A percentile compares a stretch with the other conserved stretches of the same genome.
Conservation (phyloP, 768 basidiomycete species). For the Butyriboletus loyo region DNA sequence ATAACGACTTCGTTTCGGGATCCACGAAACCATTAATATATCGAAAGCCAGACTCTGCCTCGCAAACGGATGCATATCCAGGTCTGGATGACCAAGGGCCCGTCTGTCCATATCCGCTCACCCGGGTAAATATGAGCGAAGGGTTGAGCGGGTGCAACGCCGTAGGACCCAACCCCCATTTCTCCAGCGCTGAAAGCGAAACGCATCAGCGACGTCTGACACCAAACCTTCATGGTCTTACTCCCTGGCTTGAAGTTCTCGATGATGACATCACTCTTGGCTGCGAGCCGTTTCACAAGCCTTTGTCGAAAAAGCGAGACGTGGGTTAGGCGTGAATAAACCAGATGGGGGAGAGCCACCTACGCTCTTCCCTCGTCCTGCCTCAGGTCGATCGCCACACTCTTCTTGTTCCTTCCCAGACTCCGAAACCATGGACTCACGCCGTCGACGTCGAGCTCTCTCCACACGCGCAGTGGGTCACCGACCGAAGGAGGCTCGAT, state of each 20-base stretch:
- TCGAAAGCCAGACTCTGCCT: slow-evolving; percentile 72
- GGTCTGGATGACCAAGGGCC: slow-evolving; percentile 71
- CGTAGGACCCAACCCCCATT: slow-evolving; percentile 61
- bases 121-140: slow-evolving; percentile 85
- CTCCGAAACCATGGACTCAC: slow-evolving; percentile 75
- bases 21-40: slow-evolving; percentile 70
- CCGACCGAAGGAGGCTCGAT: slow-evolving; percentile 61
- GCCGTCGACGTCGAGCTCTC: slow-evolving; percentile 68
- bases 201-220: background rate
- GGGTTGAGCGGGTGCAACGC: slow-evolving; percentile 73
- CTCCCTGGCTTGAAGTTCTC: slow-evolving; percentile 79
- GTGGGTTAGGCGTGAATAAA: background rate
- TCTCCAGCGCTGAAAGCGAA: slow-evolving; percentile 54
- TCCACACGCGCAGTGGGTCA: slow-evolving; percentile 68
- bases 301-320: slow-evolving; percentile 33
- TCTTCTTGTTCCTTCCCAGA: slow-evolving; percentile 71
- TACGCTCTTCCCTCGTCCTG: slow-evolving; percentile 54
- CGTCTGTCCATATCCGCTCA: slow-evolving; percentile 73
- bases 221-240: slow-evolving; percentile 27
- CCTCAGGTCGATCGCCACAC: slow-evolving; percentile 62
- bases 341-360: slow-evolving; percentile 9
- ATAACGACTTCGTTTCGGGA: slow-evolving; percentile 46
- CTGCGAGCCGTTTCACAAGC: slow-evolving; percentile 57
- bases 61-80: slow-evolving; percentile 73
- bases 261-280: slow-evolving; percentile 62